Evolutionary conservation across 306 rosid species (phyloP).

Genomic region (Acmispon strigosus): DNA sequence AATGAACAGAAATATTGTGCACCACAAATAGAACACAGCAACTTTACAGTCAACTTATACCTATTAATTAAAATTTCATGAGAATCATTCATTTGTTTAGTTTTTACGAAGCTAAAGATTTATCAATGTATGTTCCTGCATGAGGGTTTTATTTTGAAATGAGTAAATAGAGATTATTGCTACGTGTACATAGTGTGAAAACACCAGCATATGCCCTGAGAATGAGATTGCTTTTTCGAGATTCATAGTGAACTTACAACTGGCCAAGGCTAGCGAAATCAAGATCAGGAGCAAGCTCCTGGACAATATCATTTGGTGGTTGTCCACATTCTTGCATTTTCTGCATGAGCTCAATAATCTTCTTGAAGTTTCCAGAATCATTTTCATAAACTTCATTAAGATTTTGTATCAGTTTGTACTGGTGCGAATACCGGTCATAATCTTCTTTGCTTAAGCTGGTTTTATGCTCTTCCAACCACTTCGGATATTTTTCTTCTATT

Average conservation of each 20-base stretch:
- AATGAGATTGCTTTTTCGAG: not conserved
- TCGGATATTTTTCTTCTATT: slow-evolving; percentile 92
- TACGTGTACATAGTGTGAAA: not conserved
- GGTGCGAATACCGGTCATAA: slow-evolving; percentile 56
- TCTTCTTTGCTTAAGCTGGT: slow-evolving; percentile 74
- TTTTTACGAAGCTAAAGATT: not conserved
- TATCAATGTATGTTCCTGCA: not conserved
- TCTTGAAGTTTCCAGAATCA: slow-evolving; percentile 65
- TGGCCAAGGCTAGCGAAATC: slow-evolving; percentile 77
- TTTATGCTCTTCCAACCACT: slow-evolving; percentile 88
- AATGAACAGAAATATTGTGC: too few relatives aligned
- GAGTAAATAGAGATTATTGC: not conserved
- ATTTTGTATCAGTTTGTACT: slow-evolving; percentile 52
- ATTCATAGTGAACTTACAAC: slow-evolving; percentile 51
- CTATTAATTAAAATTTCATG: not conserved
- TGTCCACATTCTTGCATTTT: slow-evolving; percentile 99
- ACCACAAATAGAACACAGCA: too few relatives aligned
- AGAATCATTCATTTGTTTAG: slow-evolving; percentile 8
- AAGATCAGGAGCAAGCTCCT: slow-evolving; percentile 82
- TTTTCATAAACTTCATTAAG: slow-evolving; percentile 76
- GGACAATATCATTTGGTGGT: slow-evolving; percentile 81
- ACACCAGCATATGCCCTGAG: not conserved
- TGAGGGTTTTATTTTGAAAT: not conserved
- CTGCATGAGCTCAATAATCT: slow-evolving; percentile 92
- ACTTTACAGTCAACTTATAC: too few relatives aligned